Evolutionary conservation across 192 early-diverging fungal species (phyloP).

Genomic region (Mortierella antarctica): DNA sequence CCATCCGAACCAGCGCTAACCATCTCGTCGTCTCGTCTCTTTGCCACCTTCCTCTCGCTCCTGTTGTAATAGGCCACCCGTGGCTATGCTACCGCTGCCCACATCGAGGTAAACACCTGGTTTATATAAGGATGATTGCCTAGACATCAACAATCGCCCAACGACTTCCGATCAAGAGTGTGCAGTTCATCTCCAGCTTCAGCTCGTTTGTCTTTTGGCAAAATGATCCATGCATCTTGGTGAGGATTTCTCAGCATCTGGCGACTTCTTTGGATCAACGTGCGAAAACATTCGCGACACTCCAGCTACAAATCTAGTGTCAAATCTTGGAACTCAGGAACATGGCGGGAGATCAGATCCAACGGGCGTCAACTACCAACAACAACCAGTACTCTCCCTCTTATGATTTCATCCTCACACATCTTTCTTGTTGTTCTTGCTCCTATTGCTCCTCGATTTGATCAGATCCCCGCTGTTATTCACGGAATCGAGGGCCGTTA

Average conservation of each 20-base stretch:
- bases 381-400: background rate
- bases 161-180: background rate
- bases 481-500: conserved; percentile 98
- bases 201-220: too few relatives aligned
- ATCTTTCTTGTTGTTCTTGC: background rate
- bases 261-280: too few relatives aligned
- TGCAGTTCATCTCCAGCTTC: too few relatives aligned
- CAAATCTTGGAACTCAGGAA: background rate
- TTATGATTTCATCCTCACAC: background rate
- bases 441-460: background rate
- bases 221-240: too few relatives aligned
- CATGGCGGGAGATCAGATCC: background rate
- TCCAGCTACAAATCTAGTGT: background rate
- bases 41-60: background rate
- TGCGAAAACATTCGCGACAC: too few relatives aligned
- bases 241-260: too few relatives aligned
- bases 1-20: background rate
- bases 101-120: conserved; percentile 22
- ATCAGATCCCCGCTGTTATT: conserved; percentile 83
- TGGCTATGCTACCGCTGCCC: conserved; percentile 40
- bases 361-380: background rate
- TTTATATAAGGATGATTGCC: conserved; percentile 6
- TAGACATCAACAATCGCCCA: background rate
- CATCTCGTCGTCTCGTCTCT: background rate
- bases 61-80: conserved; percentile 29